Percentiles rank a stretch among this genome's conserved stretches.
Conservation (phyloP, 108 stramenopile genomes). For the Cyclotella sp. region DNA sequence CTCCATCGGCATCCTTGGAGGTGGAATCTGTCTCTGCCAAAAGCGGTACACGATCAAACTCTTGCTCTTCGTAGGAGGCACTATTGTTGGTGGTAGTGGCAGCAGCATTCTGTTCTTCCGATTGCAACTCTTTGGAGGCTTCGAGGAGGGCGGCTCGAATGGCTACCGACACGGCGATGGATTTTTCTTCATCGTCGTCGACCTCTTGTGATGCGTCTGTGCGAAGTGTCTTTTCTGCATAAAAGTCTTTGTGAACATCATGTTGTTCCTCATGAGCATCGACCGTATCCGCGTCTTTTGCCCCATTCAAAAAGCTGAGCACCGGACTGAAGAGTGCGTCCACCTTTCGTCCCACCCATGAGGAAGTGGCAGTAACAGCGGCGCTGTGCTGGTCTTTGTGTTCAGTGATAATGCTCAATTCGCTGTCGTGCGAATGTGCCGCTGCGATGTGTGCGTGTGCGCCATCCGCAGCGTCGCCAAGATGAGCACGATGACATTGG, state of each 20-base stretch:
- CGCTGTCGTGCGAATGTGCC: not conserved
- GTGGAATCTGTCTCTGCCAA: constrained; percentile 21
- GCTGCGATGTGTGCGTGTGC: not conserved
- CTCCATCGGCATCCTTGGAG: constrained; percentile 35
- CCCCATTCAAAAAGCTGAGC: constrained; percentile 53
- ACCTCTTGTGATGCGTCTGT: not conserved
- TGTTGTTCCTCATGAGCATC: constrained; percentile 10
- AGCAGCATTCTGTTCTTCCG: not conserved
- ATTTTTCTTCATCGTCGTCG: constrained; percentile 31
- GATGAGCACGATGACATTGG: not conserved
- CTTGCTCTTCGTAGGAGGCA: constrained; percentile 11
- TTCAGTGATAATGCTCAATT: not conserved
- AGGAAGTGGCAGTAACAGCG: constrained; percentile 4
- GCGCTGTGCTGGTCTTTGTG: not conserved
- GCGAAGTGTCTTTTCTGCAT: not conserved
- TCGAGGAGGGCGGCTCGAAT: constrained; percentile 1
- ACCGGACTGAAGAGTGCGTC: constrained; percentile 85
- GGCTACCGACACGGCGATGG: constrained; percentile 5
- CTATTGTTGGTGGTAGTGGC: not conserved
- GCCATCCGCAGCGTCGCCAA: not conserved
- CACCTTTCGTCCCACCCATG: constrained; percentile 60
- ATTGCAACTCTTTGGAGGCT: constrained; percentile 11
- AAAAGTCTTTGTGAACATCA: not conserved
- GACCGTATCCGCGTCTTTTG: not conserved
- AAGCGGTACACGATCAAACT: constrained; percentile 15